phyloP scores from a whole-genome alignment of 192 early-diverging fungal species.

The Podila epigama region DNA sequence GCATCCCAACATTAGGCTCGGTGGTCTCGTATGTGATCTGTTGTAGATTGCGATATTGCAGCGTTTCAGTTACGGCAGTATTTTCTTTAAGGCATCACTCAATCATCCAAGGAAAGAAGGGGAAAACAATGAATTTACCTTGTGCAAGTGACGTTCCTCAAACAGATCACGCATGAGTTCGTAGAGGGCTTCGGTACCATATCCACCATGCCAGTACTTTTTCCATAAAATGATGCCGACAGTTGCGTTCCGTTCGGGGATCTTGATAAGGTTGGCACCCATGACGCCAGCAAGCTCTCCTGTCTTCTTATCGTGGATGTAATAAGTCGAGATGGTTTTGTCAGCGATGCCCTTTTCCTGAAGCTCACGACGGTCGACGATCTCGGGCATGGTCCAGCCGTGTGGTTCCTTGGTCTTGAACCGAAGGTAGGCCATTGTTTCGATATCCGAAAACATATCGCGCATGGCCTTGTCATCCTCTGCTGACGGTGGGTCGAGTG shows the following conservation, averaged over 20 bases:
- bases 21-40: constrained; percentile 41
- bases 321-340: constrained; percentile 11
- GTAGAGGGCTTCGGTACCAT: constrained; percentile 44
- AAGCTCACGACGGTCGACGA: constrained; percentile 27
- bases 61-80: background rate
- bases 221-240: constrained; percentile 44
- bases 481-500: constrained; percentile 15
- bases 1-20: constrained; percentile 34
- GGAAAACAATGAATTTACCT: no score
- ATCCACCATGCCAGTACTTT: constrained; percentile 39
- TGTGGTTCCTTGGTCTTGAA: constrained; percentile 34
- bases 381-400: constrained; percentile 25
- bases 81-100: no score
- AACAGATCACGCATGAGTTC: constrained; percentile 38
- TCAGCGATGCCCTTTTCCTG: constrained; percentile 14
- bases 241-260: constrained; percentile 12
- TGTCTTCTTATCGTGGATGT: constrained; percentile 30
- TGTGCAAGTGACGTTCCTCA: constrained; percentile 46
- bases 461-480: constrained; percentile 29
- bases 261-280: constrained; percentile 26
- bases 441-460: constrained; percentile 39
- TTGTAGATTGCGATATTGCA: background rate
- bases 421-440: constrained; percentile 20
- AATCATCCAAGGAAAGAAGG: no score
- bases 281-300: constrained; percentile 30